A percentile compares a stretch with the other conserved stretches of the same genome.
Evolutionary conservation across 805 yeast species (phyloP).

Genomic region (Wickerhamiella sergipiensis): DNA sequence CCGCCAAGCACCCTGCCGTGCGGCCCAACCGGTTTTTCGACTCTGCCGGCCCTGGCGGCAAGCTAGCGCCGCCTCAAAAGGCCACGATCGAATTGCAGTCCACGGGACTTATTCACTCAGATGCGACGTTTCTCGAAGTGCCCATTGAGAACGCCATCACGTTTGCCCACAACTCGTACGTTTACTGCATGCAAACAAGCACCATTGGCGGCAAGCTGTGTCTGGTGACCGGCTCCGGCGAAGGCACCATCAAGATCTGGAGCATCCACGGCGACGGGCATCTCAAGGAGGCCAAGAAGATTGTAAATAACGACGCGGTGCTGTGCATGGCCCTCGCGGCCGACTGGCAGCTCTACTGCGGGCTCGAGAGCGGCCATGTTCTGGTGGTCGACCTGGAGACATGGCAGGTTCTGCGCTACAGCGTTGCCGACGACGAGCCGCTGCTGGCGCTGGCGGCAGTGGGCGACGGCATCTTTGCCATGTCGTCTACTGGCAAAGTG

Average conservation of each 20-base stretch:
- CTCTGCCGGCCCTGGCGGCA: slow-evolving; percentile 74
- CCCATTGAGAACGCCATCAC: slow-evolving; percentile 50
- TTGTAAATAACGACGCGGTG: slow-evolving; percentile 32
- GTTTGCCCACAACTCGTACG: slow-evolving; percentile 87
- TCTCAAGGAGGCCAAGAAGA: slow-evolving; percentile 9
- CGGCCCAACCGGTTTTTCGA: slow-evolving; percentile 72
- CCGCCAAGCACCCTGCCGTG: slow-evolving; percentile 35
- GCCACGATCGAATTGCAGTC: slow-evolving; percentile 9
- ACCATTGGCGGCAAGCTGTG: slow-evolving; percentile 21
- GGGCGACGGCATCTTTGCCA: slow-evolving; percentile 41
- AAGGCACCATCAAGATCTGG: slow-evolving; percentile 81
- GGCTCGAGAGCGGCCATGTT: slow-evolving; percentile 60
- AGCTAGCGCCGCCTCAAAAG: slow-evolving; percentile 23
- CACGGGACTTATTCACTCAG: slow-evolving; percentile 2
- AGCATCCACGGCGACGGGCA: slow-evolving; percentile 24
- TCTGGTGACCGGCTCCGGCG: slow-evolving; percentile 74
- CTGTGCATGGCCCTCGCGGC: slow-evolving; percentile 46
- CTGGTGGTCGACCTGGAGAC: slow-evolving; percentile 82
- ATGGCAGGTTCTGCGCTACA: slow-evolving; percentile 39
- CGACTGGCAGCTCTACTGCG: slow-evolving; percentile 69
- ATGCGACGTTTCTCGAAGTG: slow-evolving; percentile 31
- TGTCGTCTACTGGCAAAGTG: slow-evolving; percentile 42
- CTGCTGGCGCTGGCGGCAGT: slow-evolving; percentile 47
- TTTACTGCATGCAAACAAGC: slow-evolving; percentile 48
- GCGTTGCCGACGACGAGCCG: slow-evolving; percentile 18